phyloP scores from a whole-genome alignment of 164 flowering plant species.

The Chimonanthus praecox region DNA sequence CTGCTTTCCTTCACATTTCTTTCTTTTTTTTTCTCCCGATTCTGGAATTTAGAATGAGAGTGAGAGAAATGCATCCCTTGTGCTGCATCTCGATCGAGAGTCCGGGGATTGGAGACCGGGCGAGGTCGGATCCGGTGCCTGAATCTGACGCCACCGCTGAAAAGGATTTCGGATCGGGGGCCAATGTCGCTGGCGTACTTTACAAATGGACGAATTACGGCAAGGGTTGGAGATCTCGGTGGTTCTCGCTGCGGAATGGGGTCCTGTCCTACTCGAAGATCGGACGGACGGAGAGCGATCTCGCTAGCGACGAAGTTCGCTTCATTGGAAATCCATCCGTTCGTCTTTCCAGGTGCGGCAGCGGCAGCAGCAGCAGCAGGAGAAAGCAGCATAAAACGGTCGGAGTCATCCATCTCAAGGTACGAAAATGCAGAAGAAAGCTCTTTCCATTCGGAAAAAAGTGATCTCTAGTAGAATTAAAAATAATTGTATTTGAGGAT shows the following conservation, averaged over 20 bases:
- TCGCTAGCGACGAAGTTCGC: conserved; percentile 39
- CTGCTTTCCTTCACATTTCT: neutral
- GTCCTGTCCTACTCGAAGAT: conserved; percentile 74
- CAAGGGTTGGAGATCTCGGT: conserved; percentile 94
- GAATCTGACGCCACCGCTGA: conserved; percentile 41
- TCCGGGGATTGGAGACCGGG: conserved; percentile 32
- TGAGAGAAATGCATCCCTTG: conserved; percentile 77
- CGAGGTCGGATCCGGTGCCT: conserved; percentile 9
- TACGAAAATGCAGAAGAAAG: conserved; percentile 12
- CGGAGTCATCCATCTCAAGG: conserved; percentile 80
- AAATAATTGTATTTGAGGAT: too few species aligned
- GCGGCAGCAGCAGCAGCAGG: conserved; percentile 28
- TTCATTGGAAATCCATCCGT: conserved; percentile 58
- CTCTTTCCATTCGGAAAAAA: neutral
- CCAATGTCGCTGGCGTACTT: conserved; percentile 64
- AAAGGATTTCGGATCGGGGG: conserved; percentile 32
- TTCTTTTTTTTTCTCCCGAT: neutral
- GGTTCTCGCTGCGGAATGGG: conserved; percentile 68
- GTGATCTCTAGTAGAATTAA: neutral
- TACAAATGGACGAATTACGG: conserved; percentile 95
- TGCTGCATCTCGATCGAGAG: conserved; percentile 77
- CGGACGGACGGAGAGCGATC: conserved; percentile 37
- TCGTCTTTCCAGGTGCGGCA: conserved; percentile 9
- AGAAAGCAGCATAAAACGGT: conserved; percentile 40
- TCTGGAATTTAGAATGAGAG: conserved; percentile 47